Conservation (phyloP, 2,329 filamentous ascomycete species). For the Tolypocladium nubicola region DNA sequence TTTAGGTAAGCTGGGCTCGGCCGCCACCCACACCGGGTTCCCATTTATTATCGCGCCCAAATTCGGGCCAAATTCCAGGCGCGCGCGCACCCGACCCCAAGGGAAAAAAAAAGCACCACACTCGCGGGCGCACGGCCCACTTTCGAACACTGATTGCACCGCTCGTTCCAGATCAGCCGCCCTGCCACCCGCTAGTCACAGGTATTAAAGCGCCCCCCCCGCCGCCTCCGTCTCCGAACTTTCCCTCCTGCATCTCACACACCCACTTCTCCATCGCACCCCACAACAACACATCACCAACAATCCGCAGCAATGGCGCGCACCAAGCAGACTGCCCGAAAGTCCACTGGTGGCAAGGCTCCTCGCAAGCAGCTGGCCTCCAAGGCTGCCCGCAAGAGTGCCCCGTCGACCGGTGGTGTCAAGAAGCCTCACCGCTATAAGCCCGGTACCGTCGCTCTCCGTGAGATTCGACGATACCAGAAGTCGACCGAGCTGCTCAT, state of each 20-base stretch:
- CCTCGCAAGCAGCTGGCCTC: conserved; percentile 95
- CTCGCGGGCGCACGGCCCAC: conserved; percentile 14
- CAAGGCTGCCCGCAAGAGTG: conserved; percentile 96
- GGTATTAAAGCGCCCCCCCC: conserved; percentile 35
- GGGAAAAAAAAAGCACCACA: conserved; percentile 2
- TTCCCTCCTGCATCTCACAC: conserved; percentile 32
- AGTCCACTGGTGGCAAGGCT: conserved; percentile 73
- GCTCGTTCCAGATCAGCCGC: conserved; percentile 25
- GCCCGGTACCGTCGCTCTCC: conserved; percentile 91
- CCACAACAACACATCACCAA: conserved; percentile 18
- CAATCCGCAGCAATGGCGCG: conserved; percentile 45
- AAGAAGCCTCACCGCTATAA: conserved; percentile 91
- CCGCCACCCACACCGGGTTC: background rate
- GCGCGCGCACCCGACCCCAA: background rate
- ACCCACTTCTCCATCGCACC: conserved; percentile 20
- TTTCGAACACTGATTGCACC: background rate
- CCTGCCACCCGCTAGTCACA: conserved; percentile 16
- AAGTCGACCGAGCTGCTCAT: conserved; percentile 94
- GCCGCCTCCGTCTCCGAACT: conserved; percentile 23
- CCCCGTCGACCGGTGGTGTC: conserved; percentile 92
- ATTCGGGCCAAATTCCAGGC: background rate
- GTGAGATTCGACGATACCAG: conserved; percentile 98
- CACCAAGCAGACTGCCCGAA: conserved; percentile 58
- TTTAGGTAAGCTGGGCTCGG: background rate
- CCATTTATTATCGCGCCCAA: background rate